Evolutionary conservation across 2,329 filamentous ascomycete species (phyloP).

Genomic region (Paecilomyces sp.): DNA sequence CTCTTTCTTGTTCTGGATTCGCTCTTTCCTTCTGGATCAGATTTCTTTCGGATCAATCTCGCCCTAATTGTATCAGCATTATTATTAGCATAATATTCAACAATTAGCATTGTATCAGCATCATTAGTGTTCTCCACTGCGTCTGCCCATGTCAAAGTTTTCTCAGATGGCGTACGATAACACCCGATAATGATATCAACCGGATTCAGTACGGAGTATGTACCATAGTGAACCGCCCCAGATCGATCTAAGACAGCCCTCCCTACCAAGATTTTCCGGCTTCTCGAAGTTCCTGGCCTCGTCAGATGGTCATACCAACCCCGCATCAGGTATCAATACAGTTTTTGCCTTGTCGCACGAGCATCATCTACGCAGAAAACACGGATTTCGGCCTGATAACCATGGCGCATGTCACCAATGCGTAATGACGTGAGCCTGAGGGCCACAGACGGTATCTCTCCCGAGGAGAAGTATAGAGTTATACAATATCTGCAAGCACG

Average conservation of each 20-base stretch:
- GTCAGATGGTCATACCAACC: neutral
- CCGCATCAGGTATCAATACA: constrained; percentile 7
- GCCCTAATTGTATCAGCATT: neutral
- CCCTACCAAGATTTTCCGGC: no score
- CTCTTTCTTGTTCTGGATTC: no score
- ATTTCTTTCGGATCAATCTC: neutral
- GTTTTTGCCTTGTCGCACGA: neutral
- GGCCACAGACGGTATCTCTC: neutral
- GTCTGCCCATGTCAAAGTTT: no score
- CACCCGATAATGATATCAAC: no score
- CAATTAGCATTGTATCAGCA: no score
- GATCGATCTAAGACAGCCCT: no score
- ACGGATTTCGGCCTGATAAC: neutral
- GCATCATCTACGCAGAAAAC: neutral
- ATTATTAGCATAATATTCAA: no score
- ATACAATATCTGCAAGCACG: neutral
- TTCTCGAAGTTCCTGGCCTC: neutral
- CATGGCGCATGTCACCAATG: neutral
- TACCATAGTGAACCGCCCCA: no score
- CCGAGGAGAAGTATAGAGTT: neutral
- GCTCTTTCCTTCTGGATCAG: neutral
- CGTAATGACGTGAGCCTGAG: neutral
- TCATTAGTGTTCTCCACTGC: no score
- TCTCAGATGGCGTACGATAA: no score
- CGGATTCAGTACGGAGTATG: no score